Evolutionary conservation across 352 stramenopile genomes (phyloP), one percentile per base, ranked within the genome.

Genomic region (Phytophthora sojae): DNA sequence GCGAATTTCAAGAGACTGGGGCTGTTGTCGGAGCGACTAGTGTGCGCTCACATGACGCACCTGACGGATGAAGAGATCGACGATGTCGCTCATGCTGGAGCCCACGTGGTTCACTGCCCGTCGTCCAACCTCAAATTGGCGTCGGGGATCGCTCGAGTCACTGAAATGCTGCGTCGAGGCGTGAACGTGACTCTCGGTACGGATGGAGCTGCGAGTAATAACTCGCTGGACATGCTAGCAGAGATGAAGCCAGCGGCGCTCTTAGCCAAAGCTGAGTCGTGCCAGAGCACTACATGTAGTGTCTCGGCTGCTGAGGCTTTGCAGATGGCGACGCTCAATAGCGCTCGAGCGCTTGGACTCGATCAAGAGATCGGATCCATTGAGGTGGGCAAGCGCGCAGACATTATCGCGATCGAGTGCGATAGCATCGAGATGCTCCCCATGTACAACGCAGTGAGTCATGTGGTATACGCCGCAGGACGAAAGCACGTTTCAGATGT

Each of bases 51-150:
- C 74, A 93, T 92, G 81, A 88, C 82, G 44, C 78, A 94, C 63
- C 78, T 96, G 14, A 96, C 83, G 12, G 85, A 95, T 65, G 80
- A 91, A 5, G 87, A 97, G 73, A 94, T 96, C 45, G 68, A 82
- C 23, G 64, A 83, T 42, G 59, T 95, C 19, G 80, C 82, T 1
- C 66, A 59, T n/a, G 68, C 79, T 17, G 74, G 79, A 30, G 71
- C 73, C 4, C 76, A 86, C 51, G 88, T 97, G 26, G 80, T 95
- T 56, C 91, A 97, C 77, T 97, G 91, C 60, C 91, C 91, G 35
- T 89, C 86, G 53, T 96, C 87, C 56, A 96, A 97, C 75, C 77
- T 97, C 49, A 96, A 96, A 75, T 71, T 97, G 19, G 90, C 86
- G 44, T 92, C 81, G 53, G 90, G 90, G 11, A 84, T 96, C 56